phyloP scores from a whole-genome alignment of 2,329 filamentous ascomycete genomes.

The Juglanconis sp. region DNA sequence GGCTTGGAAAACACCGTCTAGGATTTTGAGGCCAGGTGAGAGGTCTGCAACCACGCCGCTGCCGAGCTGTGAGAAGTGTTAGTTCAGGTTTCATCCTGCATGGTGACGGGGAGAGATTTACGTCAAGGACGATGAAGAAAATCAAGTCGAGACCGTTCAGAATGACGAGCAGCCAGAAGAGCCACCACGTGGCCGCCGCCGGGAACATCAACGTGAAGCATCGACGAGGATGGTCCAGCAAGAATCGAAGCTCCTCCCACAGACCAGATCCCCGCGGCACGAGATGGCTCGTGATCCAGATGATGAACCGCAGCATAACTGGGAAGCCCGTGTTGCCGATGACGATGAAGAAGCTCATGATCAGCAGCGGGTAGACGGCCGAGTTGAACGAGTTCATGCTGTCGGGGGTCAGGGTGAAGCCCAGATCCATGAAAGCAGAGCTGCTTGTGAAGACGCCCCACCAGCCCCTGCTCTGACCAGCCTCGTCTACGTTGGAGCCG shows the following conservation, averaged over 20 bases:
- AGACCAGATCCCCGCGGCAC: slow-evolving; percentile 64
- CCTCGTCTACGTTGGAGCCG: slow-evolving; percentile 58
- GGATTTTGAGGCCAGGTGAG: slow-evolving; percentile 69
- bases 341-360: slow-evolving; percentile 83
- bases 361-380: slow-evolving; percentile 70
- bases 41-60: slow-evolving; percentile 65
- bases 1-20: slow-evolving; percentile 88
- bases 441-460: slow-evolving; percentile 89
- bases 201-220: slow-evolving; percentile 97
- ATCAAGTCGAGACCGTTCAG: slow-evolving; percentile 84
- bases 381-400: slow-evolving; percentile 88
- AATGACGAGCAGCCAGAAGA: slow-evolving; percentile 79
- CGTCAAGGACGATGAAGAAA: slow-evolving; percentile 89
- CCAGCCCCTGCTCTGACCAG: slow-evolving; percentile 69
- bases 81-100: slow-evolving; percentile 20
- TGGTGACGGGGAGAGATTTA: slow-evolving; percentile 41
- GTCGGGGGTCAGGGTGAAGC: slow-evolving; percentile 86
- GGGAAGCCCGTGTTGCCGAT: slow-evolving; percentile 96
- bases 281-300: slow-evolving; percentile 73
- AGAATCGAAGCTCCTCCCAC: slow-evolving; percentile 86
- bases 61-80: slow-evolving; percentile 55
- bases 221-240: slow-evolving; percentile 89
- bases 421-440: slow-evolving; percentile 92
- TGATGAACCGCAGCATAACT: slow-evolving; percentile 88
- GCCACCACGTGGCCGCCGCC: slow-evolving; percentile 87